Evolutionary conservation across 2,329 filamentous ascomycete species (phyloP).

Genomic region (Microcyclospora tardicrescens): DNA sequence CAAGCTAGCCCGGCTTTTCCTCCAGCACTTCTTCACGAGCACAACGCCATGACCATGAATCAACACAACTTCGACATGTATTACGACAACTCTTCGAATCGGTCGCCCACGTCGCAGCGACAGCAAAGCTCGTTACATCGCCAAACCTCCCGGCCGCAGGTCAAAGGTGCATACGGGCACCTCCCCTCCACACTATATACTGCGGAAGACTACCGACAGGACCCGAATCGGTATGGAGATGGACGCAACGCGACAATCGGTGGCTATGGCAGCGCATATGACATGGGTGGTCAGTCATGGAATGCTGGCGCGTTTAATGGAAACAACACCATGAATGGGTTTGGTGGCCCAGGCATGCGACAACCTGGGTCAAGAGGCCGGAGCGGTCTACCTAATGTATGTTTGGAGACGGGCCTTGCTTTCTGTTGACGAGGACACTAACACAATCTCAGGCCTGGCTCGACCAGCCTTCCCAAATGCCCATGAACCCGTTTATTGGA

Average conservation of each 20-base stretch:
- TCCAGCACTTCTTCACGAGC: not conserved
- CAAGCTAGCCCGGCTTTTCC: too few species aligned
- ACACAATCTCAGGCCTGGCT: constrained; percentile 44
- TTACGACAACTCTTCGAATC: constrained; percentile 52
- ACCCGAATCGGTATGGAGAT: constrained; percentile 45
- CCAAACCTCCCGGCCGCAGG: constrained; percentile 57
- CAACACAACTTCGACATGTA: constrained; percentile 47
- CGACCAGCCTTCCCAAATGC: constrained; percentile 37
- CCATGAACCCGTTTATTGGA: constrained; percentile 34
- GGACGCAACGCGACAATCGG: constrained; percentile 45
- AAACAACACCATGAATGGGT: constrained; percentile 42
- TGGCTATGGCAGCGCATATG: constrained; percentile 54
- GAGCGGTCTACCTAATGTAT: constrained; percentile 58
- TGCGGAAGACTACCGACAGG: constrained; percentile 47
- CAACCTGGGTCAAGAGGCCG: constrained; percentile 44
- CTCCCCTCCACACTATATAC: constrained; percentile 57
- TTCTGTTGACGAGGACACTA: constrained; percentile 6
- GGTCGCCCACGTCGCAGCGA: constrained; percentile 63
- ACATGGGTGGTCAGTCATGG: constrained; percentile 65
- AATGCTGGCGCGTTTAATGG: constrained; percentile 56
- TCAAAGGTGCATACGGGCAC: constrained; percentile 54
- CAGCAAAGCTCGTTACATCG: constrained; percentile 47
- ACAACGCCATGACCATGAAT: constrained; percentile 14
- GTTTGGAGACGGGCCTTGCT: constrained; percentile 1
- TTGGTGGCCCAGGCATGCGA: constrained; percentile 15